A percentile compares a stretch with the other conserved stretches of the same genome.
These are phyloP conservation scores for Alnus rubra DNA, from an alignment of 306 rosid species.

Conservation along the genomic window DNA sequence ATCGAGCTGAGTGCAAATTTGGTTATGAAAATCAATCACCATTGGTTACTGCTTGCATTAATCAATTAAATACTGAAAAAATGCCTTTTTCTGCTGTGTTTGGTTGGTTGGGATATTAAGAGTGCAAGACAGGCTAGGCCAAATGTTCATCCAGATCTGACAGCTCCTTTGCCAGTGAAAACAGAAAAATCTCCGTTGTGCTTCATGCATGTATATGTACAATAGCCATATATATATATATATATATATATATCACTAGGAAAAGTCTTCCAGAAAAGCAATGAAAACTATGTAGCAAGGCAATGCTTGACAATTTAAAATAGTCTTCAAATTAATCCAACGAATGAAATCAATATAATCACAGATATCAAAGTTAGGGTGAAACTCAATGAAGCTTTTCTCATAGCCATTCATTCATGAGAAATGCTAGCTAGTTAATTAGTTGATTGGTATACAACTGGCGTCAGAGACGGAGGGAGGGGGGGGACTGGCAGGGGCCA, in stretches of 20 bases:
- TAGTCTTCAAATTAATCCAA: neutral
- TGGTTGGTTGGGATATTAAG: conserved; percentile 11
- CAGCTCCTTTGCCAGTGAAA: neutral
- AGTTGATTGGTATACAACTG: too few species aligned
- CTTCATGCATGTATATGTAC: neutral
- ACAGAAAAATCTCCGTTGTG: neutral
- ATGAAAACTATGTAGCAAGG: too few species aligned
- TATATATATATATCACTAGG: neutral
- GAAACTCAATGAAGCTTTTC: conserved; percentile 7
- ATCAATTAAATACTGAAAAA: conserved; percentile 3
- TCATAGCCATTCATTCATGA: conserved; percentile 21
- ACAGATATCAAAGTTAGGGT: neutral
- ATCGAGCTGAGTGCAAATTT: neutral
- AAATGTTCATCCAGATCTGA: neutral
- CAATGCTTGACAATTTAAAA: neutral
- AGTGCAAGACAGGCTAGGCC: neutral
- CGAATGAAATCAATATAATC: conserved; percentile 1
- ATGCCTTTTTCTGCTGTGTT: neutral
- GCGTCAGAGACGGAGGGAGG: too few species aligned
- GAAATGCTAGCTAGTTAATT: too few species aligned
- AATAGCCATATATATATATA: neutral
- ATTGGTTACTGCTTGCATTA: conserved; percentile 9
- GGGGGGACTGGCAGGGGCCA: too few species aligned
- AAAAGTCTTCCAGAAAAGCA: neutral
- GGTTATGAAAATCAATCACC: conserved; percentile 13